Base-by-base conservation (phyloP, 2,329 filamentous ascomycete species). In the Alternaria sp. region DNA sequence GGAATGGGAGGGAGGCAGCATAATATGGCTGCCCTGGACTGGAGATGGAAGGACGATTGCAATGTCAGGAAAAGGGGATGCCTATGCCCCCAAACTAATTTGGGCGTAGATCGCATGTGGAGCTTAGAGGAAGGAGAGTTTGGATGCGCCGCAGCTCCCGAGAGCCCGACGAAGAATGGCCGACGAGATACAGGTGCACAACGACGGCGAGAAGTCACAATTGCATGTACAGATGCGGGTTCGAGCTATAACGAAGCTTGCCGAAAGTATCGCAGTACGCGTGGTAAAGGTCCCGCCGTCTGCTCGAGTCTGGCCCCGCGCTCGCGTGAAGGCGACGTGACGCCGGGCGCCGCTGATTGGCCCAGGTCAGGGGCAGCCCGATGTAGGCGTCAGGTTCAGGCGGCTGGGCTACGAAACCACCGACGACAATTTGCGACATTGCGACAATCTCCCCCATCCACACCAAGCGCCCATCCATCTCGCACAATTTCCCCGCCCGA, bases 21-120 rank as follows among this genome's bases (percentile, higher is more conserved):
- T 75, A 70, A 73, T 70, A 68, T 62, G 67, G 65, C 54, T 27
- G 57, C 66, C 60, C 67, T 70, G 41, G 62, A 65, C 55, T 63
- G 63, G 59, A 53, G 51, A 53, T 27, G 22, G 51, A 53, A 56
- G 55, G 64, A 63, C 63, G 66, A 60, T 66, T 56, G 59, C 54
- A 63, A 70, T 71, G 57, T 68, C 60, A 62, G 63, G 63, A 74
- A 74, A 73, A 72, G 73, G 74, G 72, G 69, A 66, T 49, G 65
- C 25, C 55, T 43, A 56, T 58, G 60, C 43, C 55, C 59, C 64
- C 48, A 59, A 60, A 56, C 65, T 64, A 44, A 57, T 64, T 63
- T 45, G 63, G 66, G 65, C 60, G 65, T 60, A 65, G 65, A 64
- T 68, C 57, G 58, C 43, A 38, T 50, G 58, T 64, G 57, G 60